Conservation (phyloP, 495 filamentous ascomycete species). For the Amphirosellinia nigrospora region DNA sequence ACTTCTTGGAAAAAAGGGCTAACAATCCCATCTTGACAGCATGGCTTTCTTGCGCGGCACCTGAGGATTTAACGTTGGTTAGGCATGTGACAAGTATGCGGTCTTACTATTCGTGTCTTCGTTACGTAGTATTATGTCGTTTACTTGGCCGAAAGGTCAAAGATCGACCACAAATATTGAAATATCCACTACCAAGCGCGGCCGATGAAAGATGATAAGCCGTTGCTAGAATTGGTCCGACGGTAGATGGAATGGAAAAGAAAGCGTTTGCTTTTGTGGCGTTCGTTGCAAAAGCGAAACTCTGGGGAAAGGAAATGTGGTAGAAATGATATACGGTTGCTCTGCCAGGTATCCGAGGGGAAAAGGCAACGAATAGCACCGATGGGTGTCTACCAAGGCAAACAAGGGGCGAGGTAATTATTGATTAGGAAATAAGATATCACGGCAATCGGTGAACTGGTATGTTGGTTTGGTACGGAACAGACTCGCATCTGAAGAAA, state of each 20-base stretch:
- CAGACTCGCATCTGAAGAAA: not conserved
- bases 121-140: not conserved
- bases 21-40: constrained; percentile 50
- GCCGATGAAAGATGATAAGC: not conserved
- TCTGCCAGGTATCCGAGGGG: not conserved
- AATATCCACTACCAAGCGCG: not conserved
- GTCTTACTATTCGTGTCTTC: not conserved
- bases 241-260: not conserved
- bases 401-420: not conserved
- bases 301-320: not conserved
- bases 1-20: constrained; percentile 46
- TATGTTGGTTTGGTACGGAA: not conserved
- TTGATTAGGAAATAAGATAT: constrained; percentile 15
- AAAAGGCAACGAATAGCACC: too few relatives aligned
- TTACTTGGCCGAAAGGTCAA: not conserved
- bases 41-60: not conserved
- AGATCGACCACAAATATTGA: not conserved
- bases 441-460: not conserved
- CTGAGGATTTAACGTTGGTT: not conserved
- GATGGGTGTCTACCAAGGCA: not conserved
- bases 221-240: not conserved
- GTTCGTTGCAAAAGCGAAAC: not conserved
- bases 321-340: not conserved
- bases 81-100: not conserved
- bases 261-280: not conserved